Conservation (phyloP, 2,329 filamentous ascomycete species). For the Huntiella abstrusa region DNA sequence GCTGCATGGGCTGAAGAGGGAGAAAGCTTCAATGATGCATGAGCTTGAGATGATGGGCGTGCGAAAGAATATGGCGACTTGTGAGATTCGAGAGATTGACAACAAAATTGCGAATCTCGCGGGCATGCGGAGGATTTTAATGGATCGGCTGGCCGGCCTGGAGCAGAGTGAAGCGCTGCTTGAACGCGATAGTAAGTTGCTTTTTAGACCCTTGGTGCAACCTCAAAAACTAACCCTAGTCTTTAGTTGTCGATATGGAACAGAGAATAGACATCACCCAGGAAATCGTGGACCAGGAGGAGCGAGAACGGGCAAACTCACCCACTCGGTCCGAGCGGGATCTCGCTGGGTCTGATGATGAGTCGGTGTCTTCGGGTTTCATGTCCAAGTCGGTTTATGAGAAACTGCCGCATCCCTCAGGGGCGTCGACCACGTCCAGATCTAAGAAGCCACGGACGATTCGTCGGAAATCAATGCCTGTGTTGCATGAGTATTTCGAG, state of each 20-base stretch:
- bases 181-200: slow-evolving; percentile 61
- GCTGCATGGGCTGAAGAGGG: slow-evolving; percentile 57
- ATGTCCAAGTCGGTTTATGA: slow-evolving; percentile 98
- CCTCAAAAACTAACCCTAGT: slow-evolving; percentile 1
- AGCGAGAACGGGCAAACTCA: slow-evolving; percentile 32
- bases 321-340: slow-evolving; percentile 35
- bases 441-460: slow-evolving; percentile 35
- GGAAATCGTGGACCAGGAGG: slow-evolving; percentile 38
- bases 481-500: slow-evolving; percentile 87
- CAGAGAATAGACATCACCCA: slow-evolving; percentile 42
- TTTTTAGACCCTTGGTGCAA: neutral
- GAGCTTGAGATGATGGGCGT: slow-evolving; percentile 79
- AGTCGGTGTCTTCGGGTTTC: slow-evolving; percentile 31
- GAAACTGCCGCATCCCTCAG: slow-evolving; percentile 48
- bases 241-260: slow-evolving; percentile 42
- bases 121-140: slow-evolving; percentile 77
- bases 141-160: slow-evolving; percentile 67
- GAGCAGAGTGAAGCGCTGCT: slow-evolving; percentile 82
- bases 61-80: slow-evolving; percentile 92
- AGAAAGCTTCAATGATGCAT: slow-evolving; percentile 63
- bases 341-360: slow-evolving; percentile 29
- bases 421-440: slow-evolving; percentile 30
- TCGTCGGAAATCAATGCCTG: slow-evolving; percentile 71
- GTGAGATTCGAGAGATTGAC: slow-evolving; percentile 91
- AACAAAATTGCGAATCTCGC: slow-evolving; percentile 88